Percentiles rank a stretch among this genome's conserved stretches.
phyloP scores from a whole-genome alignment of 1,284 basidiomycete species.

The Microbotryomycetes sp. region DNA sequence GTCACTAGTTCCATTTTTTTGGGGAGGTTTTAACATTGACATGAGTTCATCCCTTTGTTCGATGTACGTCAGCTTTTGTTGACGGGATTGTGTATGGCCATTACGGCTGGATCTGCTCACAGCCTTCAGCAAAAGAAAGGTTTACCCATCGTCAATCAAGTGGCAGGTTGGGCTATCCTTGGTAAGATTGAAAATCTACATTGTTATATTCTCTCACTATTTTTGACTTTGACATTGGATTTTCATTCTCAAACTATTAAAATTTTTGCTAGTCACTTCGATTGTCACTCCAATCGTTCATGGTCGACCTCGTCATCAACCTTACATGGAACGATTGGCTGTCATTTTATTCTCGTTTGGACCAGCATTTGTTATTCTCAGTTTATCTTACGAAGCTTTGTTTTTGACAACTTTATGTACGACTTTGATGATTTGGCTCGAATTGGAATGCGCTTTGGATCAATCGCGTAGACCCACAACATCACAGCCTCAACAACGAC shows the following conservation, averaged over 20 bases:
- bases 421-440: slow-evolving; percentile 62
- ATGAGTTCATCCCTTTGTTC: neutral
- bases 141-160: slow-evolving; percentile 58
- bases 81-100: slow-evolving; percentile 49
- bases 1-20: neutral
- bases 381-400: slow-evolving; percentile 73
- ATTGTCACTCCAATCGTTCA: slow-evolving; percentile 10
- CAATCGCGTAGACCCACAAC: slow-evolving; percentile 39
- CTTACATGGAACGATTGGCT: slow-evolving; percentile 38
- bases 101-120: slow-evolving; percentile 55
- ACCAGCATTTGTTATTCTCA: slow-evolving; percentile 70
- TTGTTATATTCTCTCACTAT: neutral
- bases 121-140: slow-evolving; percentile 62
- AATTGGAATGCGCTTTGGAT: slow-evolving; percentile 51
- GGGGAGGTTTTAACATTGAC: no score
- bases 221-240: neutral
- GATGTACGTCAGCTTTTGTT: slow-evolving; percentile 44
- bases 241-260: neutral
- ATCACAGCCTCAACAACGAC: neutral
- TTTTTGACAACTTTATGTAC: slow-evolving; percentile 67
- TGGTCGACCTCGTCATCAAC: slow-evolving; percentile 27
- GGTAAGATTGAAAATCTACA: slow-evolving; percentile 51
- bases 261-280: neutral
- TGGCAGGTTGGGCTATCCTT: slow-evolving; percentile 61
- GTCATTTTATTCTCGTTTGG: slow-evolving; percentile 54